Evolutionary conservation across 345 rosid species (phyloP).

Genomic region (Syzygium grande): DNA sequence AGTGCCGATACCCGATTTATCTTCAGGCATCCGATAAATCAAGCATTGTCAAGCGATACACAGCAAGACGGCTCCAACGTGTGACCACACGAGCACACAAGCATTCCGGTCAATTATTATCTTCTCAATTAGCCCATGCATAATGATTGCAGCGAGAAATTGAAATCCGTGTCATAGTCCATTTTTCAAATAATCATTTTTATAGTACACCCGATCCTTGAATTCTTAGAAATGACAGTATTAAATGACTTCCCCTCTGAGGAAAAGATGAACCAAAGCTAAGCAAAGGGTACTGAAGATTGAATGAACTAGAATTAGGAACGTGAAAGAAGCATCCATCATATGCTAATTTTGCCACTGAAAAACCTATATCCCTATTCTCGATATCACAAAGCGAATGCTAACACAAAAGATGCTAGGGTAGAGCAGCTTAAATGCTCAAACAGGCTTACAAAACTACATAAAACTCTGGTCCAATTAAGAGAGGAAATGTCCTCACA

Average conservation of each 20-base stretch:
- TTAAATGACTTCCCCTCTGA: background rate
- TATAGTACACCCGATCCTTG: too few relatives aligned
- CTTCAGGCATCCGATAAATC: too few relatives aligned
- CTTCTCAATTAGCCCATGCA: too few relatives aligned
- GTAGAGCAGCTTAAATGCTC: background rate
- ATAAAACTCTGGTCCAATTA: background rate
- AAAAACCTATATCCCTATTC: background rate
- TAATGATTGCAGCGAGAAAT: background rate
- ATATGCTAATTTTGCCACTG: background rate
- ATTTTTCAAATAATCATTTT: too few relatives aligned
- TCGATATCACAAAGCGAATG: background rate
- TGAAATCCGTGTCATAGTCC: background rate
- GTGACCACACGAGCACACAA: too few relatives aligned
- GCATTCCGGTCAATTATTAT: too few relatives aligned
- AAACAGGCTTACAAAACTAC: background rate
- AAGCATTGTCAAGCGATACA: too few relatives aligned
- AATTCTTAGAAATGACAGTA: background rate
- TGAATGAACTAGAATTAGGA: background rate
- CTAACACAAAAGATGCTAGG: background rate
- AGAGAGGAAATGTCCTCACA: slow-evolving; percentile 38
- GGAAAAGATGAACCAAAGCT: background rate
- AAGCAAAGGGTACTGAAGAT: background rate
- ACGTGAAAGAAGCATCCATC: background rate
- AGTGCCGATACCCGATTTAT: too few relatives aligned
- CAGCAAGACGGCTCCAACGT: too few relatives aligned